Evolutionary conservation across 768 basidiomycete species (phyloP).

Genomic region (Astraeus odoratus): DNA sequence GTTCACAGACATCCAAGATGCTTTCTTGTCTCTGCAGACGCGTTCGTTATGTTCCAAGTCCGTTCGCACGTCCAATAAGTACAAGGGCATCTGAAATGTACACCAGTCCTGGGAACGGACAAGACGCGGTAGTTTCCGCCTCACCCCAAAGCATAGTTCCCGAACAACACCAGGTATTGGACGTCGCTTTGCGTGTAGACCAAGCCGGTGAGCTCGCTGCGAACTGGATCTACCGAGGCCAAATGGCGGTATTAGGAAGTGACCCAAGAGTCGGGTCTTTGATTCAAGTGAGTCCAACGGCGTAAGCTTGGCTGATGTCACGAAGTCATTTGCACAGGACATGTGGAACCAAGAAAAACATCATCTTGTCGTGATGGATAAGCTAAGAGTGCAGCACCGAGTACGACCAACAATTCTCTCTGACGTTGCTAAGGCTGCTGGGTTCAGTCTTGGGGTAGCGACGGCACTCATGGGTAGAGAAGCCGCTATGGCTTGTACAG

Average conservation of each 20-base stretch:
- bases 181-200: conserved; percentile 79
- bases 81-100: conserved; percentile 45
- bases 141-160: conserved; percentile 49
- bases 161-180: conserved; percentile 44
- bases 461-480: conserved; percentile 88
- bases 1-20: too few relatives aligned
- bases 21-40: conserved; percentile 3
- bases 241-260: conserved; percentile 63
- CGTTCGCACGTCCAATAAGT: conserved; percentile 13
- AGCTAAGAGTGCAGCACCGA: conserved; percentile 74
- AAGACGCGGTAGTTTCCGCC: conserved; percentile 38
- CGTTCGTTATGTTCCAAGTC: conserved; percentile 6
- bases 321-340: conserved; percentile 43
- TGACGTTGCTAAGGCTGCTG: conserved; percentile 80
- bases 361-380: conserved; percentile 82
- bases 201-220: conserved; percentile 95
- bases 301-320: not conserved
- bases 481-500: conserved; percentile 97
- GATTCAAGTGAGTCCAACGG: conserved; percentile 55
- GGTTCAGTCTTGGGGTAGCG: conserved; percentile 77
- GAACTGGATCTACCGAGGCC: conserved; percentile 92
- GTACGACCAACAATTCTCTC: conserved; percentile 79
- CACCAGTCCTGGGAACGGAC: conserved; percentile 29
- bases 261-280: conserved; percentile 52
- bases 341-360: conserved; percentile 98